Evolutionary conservation across 2,329 filamentous ascomycete genomes (phyloP), one percentile per base, ranked within the genome.

Genomic region (Phaeosphaeria sp.): DNA sequence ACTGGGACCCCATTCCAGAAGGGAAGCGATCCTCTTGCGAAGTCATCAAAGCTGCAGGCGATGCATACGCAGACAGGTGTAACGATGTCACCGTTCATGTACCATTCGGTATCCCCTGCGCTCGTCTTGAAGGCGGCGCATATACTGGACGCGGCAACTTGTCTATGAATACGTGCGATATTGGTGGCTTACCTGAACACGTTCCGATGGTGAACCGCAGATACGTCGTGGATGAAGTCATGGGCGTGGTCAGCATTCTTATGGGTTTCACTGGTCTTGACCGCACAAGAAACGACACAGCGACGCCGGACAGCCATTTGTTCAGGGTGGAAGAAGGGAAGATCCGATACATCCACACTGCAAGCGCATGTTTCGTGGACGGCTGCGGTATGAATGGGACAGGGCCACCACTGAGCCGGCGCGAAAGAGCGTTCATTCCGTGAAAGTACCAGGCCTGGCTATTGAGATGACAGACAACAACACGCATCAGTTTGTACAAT

Each of bases 191-290:
- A 3, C 61, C 61, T 0, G 50, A 51, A 3, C 55, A 65, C 20
- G 54, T 67, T 22, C 59, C 62, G 2, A 56, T 67, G 63, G 57
- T 63, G 9, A 65, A 71, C 33, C 52, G 68, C 1, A 52, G 63
- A 39, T 72, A 73, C 51, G 68, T 72, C 21, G 55, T 71, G 13
- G 68, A 72, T 50, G 69, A 73, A 53, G 64, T 59, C 24, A 54
- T 55, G 44, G 69, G 69, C 6, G 59, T 64, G 18, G 67, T 71
- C 27, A 63, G 67, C 40, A 61, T 73, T 3, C 67, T 69, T 17
- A 51, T 68, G 36, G 67, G 66, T 1, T 71, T 71, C 43, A 66
- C 61, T 1, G 69, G 67, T 2, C 45, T 72, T 13, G 67, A 71
- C 55, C 53, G 68, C 9, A 69, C 65, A n/a, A 51, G 67, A 39